Conservation (phyloP, 352 stramenopile species). For the Pythium plurisporium region DNA sequence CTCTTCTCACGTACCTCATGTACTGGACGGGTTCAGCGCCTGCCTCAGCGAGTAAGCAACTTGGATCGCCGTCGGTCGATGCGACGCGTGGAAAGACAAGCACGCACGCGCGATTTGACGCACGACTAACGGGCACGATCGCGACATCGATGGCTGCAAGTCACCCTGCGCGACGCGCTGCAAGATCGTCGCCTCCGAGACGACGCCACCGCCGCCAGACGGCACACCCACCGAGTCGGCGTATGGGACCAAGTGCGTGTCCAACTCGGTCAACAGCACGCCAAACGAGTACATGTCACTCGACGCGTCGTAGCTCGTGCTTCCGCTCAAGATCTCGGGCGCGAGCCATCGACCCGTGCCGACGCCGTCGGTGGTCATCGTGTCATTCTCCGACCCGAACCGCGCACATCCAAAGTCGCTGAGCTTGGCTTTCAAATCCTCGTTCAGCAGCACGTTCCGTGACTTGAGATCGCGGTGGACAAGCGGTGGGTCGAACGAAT, state of each 20-base stretch:
- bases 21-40: too few relatives aligned
- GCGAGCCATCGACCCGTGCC: constrained; percentile 52
- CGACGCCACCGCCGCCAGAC: constrained; percentile 24
- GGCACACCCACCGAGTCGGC: background rate
- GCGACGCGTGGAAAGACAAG: constrained; percentile 29
- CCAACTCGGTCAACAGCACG: constrained; percentile 51
- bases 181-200: constrained; percentile 46
- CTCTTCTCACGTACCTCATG: too few relatives aligned
- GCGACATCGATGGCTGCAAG: constrained; percentile 35
- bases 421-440: constrained; percentile 32
- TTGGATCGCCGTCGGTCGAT: constrained; percentile 40
- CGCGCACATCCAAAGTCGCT: constrained; percentile 42
- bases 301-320: constrained; percentile 43
- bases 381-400: constrained; percentile 28
- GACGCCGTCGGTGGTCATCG: constrained; percentile 46
- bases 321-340: constrained; percentile 44
- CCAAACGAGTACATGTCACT: constrained; percentile 52
- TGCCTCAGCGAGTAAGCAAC: constrained; percentile 42
- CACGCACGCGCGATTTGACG: constrained; percentile 34
- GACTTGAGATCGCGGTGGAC: constrained; percentile 62
- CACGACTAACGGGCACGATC: constrained; percentile 35
- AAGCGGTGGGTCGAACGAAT: constrained; percentile 55
- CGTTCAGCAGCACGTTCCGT: constrained; percentile 44
- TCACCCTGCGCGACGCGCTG: constrained; percentile 42
- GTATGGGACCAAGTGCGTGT: constrained; percentile 58